Evolutionary conservation across 495 filamentous ascomycete genomes (phyloP).

Genomic region (Penicillium fimorum): DNA sequence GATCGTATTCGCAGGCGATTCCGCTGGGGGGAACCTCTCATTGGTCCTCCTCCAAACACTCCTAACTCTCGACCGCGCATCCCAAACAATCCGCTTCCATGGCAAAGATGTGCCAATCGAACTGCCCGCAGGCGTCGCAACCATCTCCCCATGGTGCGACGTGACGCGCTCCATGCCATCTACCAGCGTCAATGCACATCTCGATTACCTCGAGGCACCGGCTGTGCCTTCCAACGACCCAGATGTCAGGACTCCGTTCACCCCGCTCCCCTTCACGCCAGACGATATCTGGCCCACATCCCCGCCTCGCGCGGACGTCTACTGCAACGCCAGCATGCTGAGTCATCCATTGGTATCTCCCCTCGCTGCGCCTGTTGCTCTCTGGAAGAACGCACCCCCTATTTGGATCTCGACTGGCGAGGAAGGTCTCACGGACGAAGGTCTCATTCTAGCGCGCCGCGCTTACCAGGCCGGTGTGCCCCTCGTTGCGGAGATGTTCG

Average conservation of each 20-base stretch:
- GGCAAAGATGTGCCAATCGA: constrained; percentile 57
- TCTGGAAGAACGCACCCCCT: constrained; percentile 70
- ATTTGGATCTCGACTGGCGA: constrained; percentile 73
- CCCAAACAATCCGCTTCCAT: constrained; percentile 60
- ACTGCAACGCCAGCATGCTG: constrained; percentile 59
- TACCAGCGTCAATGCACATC: constrained; percentile 56
- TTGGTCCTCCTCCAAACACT: constrained; percentile 72
- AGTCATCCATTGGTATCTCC: constrained; percentile 76
- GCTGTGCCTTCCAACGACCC: constrained; percentile 27
- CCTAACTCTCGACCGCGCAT: constrained; percentile 62
- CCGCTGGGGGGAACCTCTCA: constrained; percentile 76
- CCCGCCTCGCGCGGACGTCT: constrained; percentile 69
- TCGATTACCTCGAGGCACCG: constrained; percentile 70
- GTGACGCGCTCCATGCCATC: constrained; percentile 73
- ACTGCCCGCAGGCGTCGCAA: constrained; percentile 67
- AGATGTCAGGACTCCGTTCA: constrained; percentile 17
- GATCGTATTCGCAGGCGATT: constrained; percentile 83
- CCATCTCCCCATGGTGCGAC: constrained; percentile 75
- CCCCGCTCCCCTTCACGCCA: constrained; percentile 36
- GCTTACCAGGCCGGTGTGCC: constrained; percentile 59
- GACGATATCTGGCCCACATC: constrained; percentile 69
- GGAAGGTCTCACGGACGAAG: constrained; percentile 77
- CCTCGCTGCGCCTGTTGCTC: constrained; percentile 50
- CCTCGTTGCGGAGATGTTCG: constrained; percentile 71
- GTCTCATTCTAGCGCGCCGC: constrained; percentile 56